Evolutionary conservation across 441 rosid genomes (phyloP), one percentile per base, ranked within the genome.

Genomic region (Populus hybrid): DNA sequence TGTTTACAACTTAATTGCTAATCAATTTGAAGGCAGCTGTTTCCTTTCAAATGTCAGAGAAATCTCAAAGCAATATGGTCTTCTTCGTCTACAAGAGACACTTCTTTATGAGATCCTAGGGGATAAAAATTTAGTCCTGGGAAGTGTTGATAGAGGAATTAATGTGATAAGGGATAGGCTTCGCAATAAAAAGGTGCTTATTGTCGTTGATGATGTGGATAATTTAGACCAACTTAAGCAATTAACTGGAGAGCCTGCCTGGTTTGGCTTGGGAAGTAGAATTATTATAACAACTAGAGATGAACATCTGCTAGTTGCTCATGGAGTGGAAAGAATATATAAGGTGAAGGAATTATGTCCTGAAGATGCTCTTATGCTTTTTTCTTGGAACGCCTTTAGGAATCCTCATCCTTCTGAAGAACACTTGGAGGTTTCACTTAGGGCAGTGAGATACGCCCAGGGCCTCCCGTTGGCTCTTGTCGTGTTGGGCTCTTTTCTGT

Each of bases 391-490:
- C 53, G 84, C 71, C 4, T 81, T 81, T 67, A 38, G 59, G 73
- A 53, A 59, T 40, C 21, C 32, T 6, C 57, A 70, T 30, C 79
- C 84, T 40, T 11, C 42, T 7, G 67, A 70, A 24, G 69, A 71
- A 3, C 75, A 74, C 71, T 18, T 14, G 14, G 53, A 70, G 59
- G 65, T 73, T 21, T 53, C 81, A 30, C 30, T 32, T 16, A 2
- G 40, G 6, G 18, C 75, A 50, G 64, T 81, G 40, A 35, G 28
- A 4, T 78, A 74, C 46, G 78, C 76, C 6, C 16, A 53, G n/a
- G 84, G 81, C 9, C 75, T 73, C 35, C 83, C 81, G 6, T 26
- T 81, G 40, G 81, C 74, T 63, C 78, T 81, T 30, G 76, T 72
- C 16, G 74, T 81, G 40, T 10, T 81, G 74, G 84, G 84, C 30